Evolutionary conservation across 352 stramenopile genomes (phyloP).

Genomic region (Phytophthora sojae): DNA sequence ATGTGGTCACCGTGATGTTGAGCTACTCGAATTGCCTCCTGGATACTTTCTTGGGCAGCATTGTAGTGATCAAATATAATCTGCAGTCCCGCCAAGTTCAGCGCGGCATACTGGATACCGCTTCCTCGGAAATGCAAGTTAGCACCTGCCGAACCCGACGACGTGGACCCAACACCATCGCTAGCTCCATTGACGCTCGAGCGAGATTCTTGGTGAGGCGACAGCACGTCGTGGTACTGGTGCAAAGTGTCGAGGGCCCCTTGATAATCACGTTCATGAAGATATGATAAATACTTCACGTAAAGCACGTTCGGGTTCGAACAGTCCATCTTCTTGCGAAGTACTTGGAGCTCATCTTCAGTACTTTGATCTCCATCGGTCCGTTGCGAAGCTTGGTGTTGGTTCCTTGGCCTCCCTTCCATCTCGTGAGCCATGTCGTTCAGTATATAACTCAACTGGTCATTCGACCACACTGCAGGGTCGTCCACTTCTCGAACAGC

Average conservation of each 20-base stretch:
- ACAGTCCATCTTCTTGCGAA: constrained; percentile 36
- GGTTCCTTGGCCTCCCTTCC: constrained; percentile 32
- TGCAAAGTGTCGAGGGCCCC: constrained; percentile 92
- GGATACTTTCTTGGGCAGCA: constrained; percentile 84
- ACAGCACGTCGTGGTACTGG: constrained; percentile 93
- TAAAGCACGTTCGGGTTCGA: constrained; percentile 76
- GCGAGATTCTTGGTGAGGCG: constrained; percentile 51
- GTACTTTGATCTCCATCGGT: constrained; percentile 3
- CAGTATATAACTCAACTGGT: constrained; percentile 69
- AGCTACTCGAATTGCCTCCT: constrained; percentile 93
- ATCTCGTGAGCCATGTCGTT: constrained; percentile 49
- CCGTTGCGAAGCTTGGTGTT: not conserved
- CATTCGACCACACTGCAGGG: constrained; percentile 52
- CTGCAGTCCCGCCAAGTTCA: constrained; percentile 91
- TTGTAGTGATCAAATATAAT: constrained; percentile 85
- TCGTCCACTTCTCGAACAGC: constrained; percentile 39
- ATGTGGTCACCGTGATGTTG: constrained; percentile 93
- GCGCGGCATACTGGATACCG: constrained; percentile 90
- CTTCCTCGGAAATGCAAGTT: constrained; percentile 63
- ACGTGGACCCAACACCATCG: constrained; percentile 24
- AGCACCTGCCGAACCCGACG: constrained; percentile 2
- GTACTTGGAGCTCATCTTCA: constrained; percentile 28
- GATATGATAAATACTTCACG: constrained; percentile 86
- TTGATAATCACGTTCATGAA: constrained; percentile 86
- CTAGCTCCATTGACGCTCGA: not conserved